phyloP scores from a whole-genome alignment of 2,329 filamentous ascomycete genomes.

The Colletotrichum sp. region DNA sequence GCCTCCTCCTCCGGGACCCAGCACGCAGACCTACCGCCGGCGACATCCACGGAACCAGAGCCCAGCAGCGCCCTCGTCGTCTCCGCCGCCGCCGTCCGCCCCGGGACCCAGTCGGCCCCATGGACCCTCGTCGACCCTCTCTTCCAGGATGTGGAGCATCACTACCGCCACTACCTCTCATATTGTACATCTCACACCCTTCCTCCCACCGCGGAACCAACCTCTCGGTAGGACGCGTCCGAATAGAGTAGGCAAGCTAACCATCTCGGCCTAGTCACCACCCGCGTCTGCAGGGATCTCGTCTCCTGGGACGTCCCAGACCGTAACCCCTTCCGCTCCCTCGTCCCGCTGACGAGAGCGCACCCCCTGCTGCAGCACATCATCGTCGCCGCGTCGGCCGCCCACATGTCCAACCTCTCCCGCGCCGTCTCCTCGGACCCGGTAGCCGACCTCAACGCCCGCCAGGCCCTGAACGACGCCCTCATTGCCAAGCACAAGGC shows the following conservation, averaged over 20 bases:
- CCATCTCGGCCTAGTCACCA: slow-evolving; percentile 46
- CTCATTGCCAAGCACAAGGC: slow-evolving; percentile 51
- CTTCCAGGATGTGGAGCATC: slow-evolving; percentile 59
- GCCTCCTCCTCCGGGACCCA: not conserved
- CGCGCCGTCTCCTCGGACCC: slow-evolving; percentile 31
- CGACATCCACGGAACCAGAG: not conserved
- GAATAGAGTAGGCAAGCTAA: slow-evolving; percentile 8
- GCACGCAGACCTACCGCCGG: not conserved
- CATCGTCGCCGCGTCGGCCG: slow-evolving; percentile 52
- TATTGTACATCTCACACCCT: slow-evolving; percentile 38
- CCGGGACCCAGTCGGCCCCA: slow-evolving; percentile 30
- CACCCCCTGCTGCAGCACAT: slow-evolving; percentile 51
- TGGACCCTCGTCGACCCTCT: slow-evolving; percentile 47
- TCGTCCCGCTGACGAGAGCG: slow-evolving; percentile 45
- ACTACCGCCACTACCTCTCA: slow-evolving; percentile 43
- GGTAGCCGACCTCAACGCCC: slow-evolving; percentile 24
- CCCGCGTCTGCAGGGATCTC: slow-evolving; percentile 58
- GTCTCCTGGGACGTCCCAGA: slow-evolving; percentile 49
- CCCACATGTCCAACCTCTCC: slow-evolving; percentile 50
- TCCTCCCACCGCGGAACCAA: not conserved
- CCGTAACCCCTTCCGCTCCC: slow-evolving; percentile 50
- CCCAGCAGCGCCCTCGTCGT: slow-evolving; percentile 24
- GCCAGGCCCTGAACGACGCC: slow-evolving; percentile 44
- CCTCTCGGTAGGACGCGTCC: not conserved
- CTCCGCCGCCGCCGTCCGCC: slow-evolving; percentile 5